Base-by-base conservation (phyloP, 176 grass and related monocot genomes). In the Cocos nucifera region DNA sequence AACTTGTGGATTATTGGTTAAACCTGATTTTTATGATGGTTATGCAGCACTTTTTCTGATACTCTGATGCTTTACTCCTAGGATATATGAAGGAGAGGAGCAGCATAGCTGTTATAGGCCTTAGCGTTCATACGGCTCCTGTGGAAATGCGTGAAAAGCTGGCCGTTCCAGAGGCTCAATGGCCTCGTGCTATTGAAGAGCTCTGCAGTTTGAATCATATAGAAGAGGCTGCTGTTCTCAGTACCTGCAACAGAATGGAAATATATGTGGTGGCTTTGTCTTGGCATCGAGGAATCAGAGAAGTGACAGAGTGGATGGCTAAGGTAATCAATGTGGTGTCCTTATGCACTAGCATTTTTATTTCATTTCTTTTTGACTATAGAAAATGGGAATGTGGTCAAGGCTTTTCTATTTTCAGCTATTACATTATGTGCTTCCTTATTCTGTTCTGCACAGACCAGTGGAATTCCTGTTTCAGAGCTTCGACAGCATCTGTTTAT, bases 71-170 rank as follows among this genome's bases (percentile, higher is more conserved):
- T 71, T 12, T 76, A 81, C 9, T 39, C 27, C 16, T 80, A 97
- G 93, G 87, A 24, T 97, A 97, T 66, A 91, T 97, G 92, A 97
- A 97, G 66, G 93, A 97, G 62, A 82, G 75, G 50, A 97, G 93
- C 69, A 92, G 84, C 81, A 88, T 97, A 61, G 87, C 87, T 63
- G 93, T 92, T 19, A 80, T 97, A 10, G 93, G 84, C 57, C 87
- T 97, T 57, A 97, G 93, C 51, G 73, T 97, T 10, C 93, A 97
- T 62, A 97, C 93, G 50, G 76, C 93, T 56, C 81, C 93, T 24
- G 93, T 97, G 2, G 93, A 97, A 23, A 91, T 97, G 92, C 83
- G 87, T 1, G 92, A 97, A 79, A 97, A 97, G 24, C 81, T 97
- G 73, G 92, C 84, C 15, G 84, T 97, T 62, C 87, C 92, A 35